phyloP scores from a whole-genome alignment of 2,329 filamentous ascomycete genomes.

The Exophiala bonariae region DNA sequence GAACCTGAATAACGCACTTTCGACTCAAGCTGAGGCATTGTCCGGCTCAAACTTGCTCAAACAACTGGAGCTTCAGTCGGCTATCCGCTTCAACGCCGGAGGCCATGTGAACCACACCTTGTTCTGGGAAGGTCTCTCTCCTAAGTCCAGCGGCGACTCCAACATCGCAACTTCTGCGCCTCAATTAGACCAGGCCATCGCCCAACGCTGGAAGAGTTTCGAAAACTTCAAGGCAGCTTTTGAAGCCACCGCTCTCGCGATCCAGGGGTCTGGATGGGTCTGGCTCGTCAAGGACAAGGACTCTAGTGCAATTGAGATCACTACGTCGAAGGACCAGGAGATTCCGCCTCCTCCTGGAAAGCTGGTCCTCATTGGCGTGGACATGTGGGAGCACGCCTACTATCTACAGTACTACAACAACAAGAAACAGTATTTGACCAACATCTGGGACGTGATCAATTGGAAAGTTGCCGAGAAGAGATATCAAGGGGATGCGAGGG shows the following conservation, averaged over 20 bases:
- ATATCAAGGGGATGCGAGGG: slow-evolving; percentile 12
- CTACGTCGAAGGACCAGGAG: slow-evolving; percentile 86
- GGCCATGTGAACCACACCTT: slow-evolving; percentile 65
- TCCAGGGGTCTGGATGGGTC: slow-evolving; percentile 86
- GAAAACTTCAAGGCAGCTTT: slow-evolving; percentile 67
- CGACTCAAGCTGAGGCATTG: slow-evolving; percentile 65
- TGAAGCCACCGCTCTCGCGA: slow-evolving; percentile 62
- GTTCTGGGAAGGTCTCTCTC: slow-evolving; percentile 76
- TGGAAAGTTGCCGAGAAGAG: slow-evolving; percentile 24
- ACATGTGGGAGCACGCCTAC: slow-evolving; percentile 95
- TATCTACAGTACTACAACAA: slow-evolving; percentile 63
- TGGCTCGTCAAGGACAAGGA: slow-evolving; percentile 72
- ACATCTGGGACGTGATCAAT: slow-evolving; percentile 24
- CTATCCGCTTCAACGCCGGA: slow-evolving; percentile 66
- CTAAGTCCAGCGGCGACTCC: slow-evolving; percentile 59
- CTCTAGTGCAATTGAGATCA: slow-evolving; percentile 59
- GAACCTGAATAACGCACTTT: slow-evolving; percentile 76
- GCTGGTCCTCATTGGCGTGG: slow-evolving; percentile 69
- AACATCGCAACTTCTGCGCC: slow-evolving; percentile 56
- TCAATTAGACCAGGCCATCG: slow-evolving; percentile 61
- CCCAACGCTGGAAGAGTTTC: slow-evolving; percentile 67
- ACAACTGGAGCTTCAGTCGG: slow-evolving; percentile 59
- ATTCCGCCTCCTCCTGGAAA: slow-evolving; percentile 15
- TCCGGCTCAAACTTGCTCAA: slow-evolving; percentile 54
- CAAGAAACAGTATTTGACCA: slow-evolving; percentile 23